Evolutionary conservation across 2,329 filamentous ascomycete genomes (phyloP), one percentile per base, ranked within the genome.

Genomic region (Diaporthe vexans): DNA sequence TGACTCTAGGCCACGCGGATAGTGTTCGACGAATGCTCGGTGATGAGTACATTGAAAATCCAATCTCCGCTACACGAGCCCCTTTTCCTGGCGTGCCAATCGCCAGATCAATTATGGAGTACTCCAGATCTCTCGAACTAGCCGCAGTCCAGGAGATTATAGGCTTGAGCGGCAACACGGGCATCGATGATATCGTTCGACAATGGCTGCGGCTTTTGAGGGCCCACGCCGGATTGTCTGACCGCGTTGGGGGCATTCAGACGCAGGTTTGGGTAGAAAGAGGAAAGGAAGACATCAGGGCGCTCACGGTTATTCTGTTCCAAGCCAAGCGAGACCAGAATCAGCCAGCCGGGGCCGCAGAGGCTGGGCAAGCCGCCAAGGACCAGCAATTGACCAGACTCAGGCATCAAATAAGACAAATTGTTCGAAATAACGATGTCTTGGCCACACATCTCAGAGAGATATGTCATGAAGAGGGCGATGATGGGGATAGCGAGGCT

Each of bases 71-170:
- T n/a, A 26, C 61, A 11, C 11, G 11, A 19, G 15, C 5, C 1
- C 7, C 17, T n/a, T 51, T 51, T 21, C 61, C 61, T 7, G 43
- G 61, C 11, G 29, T 67, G 0, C 61, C 61, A 24, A 33, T 67
- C 4, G 61, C 61, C 0, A 35, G 61, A 29, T 19, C 21, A 11
- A 67, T 51, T 43, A 51, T 51, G 61, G 17, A 21, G 1, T 10
- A 17, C 8, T 51, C 43, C 0, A 67, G 52, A 37, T 15, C 29
- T 19, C 19, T 67, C 19, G 61, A 67, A 17, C 6, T 4, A 19
- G 43, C 43, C 61, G 61, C 61, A 37, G 29, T 67, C 19, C n/a
- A 35, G 29, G 29, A 35, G 35, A 67, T 67, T 10, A 67, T 19
- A 2, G 2, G 19, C 10, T 29, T 67, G 8, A 24, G 11, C 0